These are phyloP conservation scores for Syzygium oleosum DNA, from an alignment of 345 rosid species.

Conservation along the genomic window DNA sequence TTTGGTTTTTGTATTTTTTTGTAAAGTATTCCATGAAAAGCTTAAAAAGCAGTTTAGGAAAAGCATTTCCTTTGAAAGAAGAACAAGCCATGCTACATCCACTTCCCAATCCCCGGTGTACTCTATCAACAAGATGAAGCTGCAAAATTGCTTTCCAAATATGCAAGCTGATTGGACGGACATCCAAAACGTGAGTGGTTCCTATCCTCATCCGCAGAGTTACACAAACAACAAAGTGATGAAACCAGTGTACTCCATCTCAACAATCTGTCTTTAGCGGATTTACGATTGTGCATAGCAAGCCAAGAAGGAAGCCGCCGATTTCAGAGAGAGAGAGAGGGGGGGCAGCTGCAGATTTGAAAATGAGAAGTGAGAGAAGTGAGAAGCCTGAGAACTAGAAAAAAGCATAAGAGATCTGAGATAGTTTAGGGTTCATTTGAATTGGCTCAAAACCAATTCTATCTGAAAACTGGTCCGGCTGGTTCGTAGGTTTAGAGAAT, in stretches of 20 bases:
- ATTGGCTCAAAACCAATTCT: background rate
- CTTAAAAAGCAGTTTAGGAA: background rate
- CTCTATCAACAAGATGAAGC: background rate
- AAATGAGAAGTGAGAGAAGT: no score
- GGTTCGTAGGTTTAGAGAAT: background rate
- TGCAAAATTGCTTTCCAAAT: background rate
- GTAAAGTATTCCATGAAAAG: background rate
- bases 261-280: background rate
- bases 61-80: background rate
- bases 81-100: background rate
- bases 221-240: background rate
- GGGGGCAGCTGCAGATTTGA: no score
- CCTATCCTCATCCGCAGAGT: background rate
- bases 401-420: no score
- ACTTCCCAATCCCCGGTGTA: background rate
- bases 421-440: no score
- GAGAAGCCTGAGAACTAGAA: no score
- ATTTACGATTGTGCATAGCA: no score
- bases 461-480: no score
- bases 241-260: background rate
- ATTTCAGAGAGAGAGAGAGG: no score
- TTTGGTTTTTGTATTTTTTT: no score
- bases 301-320: no score
- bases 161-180: background rate
- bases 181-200: background rate